These are phyloP conservation scores for Mycothermus thermophilus DNA, from an alignment of 495 filamentous ascomycete species.

Conservation along the genomic window DNA sequence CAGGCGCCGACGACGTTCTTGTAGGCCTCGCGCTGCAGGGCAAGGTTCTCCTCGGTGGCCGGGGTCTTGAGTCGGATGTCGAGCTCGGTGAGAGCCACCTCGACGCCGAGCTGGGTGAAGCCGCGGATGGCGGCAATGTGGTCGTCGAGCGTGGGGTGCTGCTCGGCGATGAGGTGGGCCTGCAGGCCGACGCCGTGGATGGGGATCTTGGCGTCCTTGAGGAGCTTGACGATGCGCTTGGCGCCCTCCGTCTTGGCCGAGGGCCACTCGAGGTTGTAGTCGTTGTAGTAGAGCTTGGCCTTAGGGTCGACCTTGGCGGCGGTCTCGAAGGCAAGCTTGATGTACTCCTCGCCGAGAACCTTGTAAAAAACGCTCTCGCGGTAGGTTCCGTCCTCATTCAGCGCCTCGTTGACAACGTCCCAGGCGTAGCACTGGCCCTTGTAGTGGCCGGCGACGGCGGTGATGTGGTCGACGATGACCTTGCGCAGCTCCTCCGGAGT, in stretches of 20 bases:
- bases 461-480: constrained; percentile 42
- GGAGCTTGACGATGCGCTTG: constrained; percentile 42
- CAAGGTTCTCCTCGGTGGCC: constrained; percentile 28
- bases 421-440: constrained; percentile 41
- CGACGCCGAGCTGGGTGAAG: constrained; percentile 39
- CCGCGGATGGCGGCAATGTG: constrained; percentile 36
- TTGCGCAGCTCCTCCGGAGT: constrained; percentile 36
- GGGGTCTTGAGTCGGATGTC: constrained; percentile 43
- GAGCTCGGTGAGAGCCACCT: constrained; percentile 49
- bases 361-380: constrained; percentile 42
- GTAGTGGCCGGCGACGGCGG: constrained; percentile 38
- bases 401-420: constrained; percentile 61
- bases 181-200: constrained; percentile 57
- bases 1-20: constrained; percentile 40
- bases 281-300: constrained; percentile 56
- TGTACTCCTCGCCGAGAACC: constrained; percentile 42
- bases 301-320: constrained; percentile 39
- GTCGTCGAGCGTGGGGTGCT: constrained; percentile 31
- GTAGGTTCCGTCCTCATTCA: constrained; percentile 53
- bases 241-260: constrained; percentile 21
- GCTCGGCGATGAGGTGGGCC: constrained; percentile 45
- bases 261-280: constrained; percentile 51
- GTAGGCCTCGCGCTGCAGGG: constrained; percentile 46
- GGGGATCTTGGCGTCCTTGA: constrained; percentile 37
- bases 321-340: constrained; percentile 42